Conservation (phyloP, 371 early-diverging fungal genomes). For the Synchytrium microbalum region DNA sequence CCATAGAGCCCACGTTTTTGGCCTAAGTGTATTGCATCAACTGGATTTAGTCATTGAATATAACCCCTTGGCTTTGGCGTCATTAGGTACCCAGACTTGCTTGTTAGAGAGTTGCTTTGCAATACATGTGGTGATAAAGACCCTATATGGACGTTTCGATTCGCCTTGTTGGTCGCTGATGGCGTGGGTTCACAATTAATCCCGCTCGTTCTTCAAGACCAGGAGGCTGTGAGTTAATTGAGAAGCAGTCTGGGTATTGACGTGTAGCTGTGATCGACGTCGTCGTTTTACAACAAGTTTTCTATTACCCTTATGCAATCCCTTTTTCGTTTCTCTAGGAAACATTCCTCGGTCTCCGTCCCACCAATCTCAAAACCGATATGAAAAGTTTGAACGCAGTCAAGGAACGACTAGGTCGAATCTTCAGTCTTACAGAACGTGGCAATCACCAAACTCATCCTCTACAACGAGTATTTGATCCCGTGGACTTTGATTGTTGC, state of each 20-base stretch:
- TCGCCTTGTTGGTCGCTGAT: not conserved
- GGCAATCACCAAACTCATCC: not conserved
- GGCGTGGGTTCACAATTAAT: not conserved
- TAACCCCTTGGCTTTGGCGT: no score
- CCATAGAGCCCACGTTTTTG: no score
- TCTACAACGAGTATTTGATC: not conserved
- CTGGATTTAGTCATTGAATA: no score
- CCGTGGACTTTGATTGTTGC: not conserved
- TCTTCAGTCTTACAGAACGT: not conserved
- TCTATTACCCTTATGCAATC: no score
- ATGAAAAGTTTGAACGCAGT: not conserved
- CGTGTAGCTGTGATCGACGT: no score
- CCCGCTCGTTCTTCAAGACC: not conserved
- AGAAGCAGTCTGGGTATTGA: no score
- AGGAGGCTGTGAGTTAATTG: not conserved
- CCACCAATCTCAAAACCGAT: not conserved
- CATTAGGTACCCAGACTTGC: no score
- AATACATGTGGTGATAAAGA: no score
- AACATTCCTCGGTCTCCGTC: not conserved
- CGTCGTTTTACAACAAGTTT: no score
- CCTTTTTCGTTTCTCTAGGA: no score
- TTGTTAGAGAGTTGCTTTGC: no score
- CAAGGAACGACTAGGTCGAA: not conserved
- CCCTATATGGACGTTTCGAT: not conserved
- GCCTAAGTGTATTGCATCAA: no score